Conservation (phyloP, 2,329 filamentous ascomycete species). For the Aspergillus aculeatus region DNA sequence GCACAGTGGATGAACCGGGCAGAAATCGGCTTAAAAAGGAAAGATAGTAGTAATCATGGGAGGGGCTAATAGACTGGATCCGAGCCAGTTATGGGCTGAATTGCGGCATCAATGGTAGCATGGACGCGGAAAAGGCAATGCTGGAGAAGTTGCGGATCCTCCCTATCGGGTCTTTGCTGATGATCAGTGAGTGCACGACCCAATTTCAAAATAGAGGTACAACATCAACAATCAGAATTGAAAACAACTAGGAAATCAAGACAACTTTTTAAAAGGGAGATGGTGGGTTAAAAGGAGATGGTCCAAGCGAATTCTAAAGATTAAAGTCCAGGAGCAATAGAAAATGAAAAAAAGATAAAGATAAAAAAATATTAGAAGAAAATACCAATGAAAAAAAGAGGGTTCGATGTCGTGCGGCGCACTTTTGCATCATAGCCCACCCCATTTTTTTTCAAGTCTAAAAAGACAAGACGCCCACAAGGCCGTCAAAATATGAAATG, state of each 20-base stretch:
- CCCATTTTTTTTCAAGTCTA: slow-evolving; percentile 6
- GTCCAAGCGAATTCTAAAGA: background rate
- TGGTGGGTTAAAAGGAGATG: background rate
- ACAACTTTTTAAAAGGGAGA: background rate
- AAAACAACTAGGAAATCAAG: background rate
- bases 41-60: slow-evolving; percentile 5
- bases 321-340: background rate
- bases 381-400: background rate
- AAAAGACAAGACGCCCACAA: slow-evolving; percentile 2
- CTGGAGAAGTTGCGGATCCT: slow-evolving; percentile 21
- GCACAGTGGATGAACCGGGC: slow-evolving; percentile 1
- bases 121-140: slow-evolving; percentile 24
- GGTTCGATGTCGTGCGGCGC: slow-evolving; percentile 4
- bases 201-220: slow-evolving; percentile 10
- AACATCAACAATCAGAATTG: slow-evolving; percentile 13
- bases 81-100: slow-evolving; percentile 19
- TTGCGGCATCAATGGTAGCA: slow-evolving; percentile 22
- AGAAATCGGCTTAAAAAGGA: slow-evolving; percentile 9
- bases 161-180: slow-evolving; percentile 10
- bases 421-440: slow-evolving; percentile 4
- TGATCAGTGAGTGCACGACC: slow-evolving; percentile 12
- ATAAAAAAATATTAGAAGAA: background rate
- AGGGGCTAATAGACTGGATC: slow-evolving; percentile 20
- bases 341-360: background rate
- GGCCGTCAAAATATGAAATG: slow-evolving; percentile 2